Base-by-base conservation (phyloP, 2,329 filamentous ascomycete genomes). In the Eutypa lata region DNA sequence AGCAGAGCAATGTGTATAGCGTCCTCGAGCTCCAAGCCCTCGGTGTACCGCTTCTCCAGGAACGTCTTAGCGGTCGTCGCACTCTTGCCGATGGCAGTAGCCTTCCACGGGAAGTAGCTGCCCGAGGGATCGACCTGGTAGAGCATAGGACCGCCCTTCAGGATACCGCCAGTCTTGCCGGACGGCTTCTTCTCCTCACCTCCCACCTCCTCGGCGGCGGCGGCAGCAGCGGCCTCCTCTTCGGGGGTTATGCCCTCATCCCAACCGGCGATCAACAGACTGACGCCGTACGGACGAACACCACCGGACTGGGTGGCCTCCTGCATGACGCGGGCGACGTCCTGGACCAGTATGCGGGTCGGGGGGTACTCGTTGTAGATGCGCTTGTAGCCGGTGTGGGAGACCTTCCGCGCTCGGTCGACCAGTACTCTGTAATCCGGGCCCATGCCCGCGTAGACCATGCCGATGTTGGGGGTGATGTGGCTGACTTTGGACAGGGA, bases 331-430 rank as follows among this genome's bases (percentile, higher is more conserved):
- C 91, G 85, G 55, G 94, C 94, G 53, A 99, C 92, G 68, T 99
- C 94, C 76, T 99, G 94, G 53, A 99, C 94, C 77, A 99, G 84
- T 88, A 99, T 99, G 73, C 94, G 87, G 53, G 94, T 99, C 6
- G 94, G 94, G n/a, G 94, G 94, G 78, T 99, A 99, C 78, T 99
- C 94, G 77, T 99, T 99, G 82, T 99, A 99, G 79, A 99, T 92
- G 74, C 94, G 91, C 85, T 99, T 99, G 86, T 99, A 99, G 73
- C 87, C 89, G 47, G 94, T 96, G 78, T 99, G 94, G 52, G 92
- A 96, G 62, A 97, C 94, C 76, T 97, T 99, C 70, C 94, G 91
- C 64, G 94, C 94, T 75, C 92, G 93, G 80, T 99, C 94, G 65
- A 97, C 94, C 51, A 99, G 83, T 53, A 99, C 91, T 73, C 94